Conservation (phyloP, 148 eudicot species). For the Rhododendron molle region DNA sequence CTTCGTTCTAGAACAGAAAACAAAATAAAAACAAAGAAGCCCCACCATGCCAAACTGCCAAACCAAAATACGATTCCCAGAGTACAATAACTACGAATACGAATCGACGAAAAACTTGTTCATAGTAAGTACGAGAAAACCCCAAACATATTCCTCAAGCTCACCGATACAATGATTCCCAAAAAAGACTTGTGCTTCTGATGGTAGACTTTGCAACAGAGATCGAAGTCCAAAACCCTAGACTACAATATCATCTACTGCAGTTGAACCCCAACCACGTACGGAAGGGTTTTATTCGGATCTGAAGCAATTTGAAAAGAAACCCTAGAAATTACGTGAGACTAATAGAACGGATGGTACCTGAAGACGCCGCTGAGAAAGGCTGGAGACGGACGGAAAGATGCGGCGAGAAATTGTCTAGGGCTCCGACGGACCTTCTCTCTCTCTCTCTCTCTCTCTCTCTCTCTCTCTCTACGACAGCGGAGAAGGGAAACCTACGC, state of each 20-base stretch:
- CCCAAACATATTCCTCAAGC: neutral
- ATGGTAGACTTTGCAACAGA: neutral
- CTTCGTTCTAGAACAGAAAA: neutral
- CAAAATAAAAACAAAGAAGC: neutral
- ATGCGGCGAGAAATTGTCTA: neutral
- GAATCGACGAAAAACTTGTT: neutral
- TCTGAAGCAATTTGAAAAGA: neutral
- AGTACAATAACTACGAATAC: neutral
- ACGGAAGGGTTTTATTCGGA: neutral
- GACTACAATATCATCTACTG: neutral
- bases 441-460: neutral
- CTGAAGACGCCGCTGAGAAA: neutral
- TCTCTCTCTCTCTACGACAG: neutral
- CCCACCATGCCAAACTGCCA: neutral
- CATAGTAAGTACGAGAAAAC: neutral
- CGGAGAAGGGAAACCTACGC: neutral
- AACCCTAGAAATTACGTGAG: slow-evolving; percentile 2
- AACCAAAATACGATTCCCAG: neutral
- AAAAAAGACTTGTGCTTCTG: neutral
- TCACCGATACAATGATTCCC: neutral
- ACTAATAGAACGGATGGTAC: neutral
- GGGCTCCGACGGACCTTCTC: neutral
- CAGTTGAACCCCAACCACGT: too few species aligned
- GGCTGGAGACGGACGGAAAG: neutral
- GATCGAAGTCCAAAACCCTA: neutral